Conservation (phyloP, 805 yeast species). For the Pichia pseudocactophila region DNA sequence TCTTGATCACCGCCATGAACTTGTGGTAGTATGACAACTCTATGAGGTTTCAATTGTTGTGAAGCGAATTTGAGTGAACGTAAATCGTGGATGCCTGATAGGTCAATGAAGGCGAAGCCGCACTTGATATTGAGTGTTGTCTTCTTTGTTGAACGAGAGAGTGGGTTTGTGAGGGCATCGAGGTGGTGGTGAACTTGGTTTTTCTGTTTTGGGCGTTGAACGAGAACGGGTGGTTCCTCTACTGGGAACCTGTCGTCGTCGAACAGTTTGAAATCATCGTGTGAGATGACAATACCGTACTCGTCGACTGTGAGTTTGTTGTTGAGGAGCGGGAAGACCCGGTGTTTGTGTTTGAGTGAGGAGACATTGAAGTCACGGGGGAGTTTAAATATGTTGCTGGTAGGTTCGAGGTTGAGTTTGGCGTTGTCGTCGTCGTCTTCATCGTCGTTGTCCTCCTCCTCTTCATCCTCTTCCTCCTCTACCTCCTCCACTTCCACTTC, state of each 20-base stretch:
- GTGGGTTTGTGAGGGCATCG: constrained; percentile 21
- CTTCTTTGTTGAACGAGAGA: constrained; percentile 8
- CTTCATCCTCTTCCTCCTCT: constrained; percentile 15
- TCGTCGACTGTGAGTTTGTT: constrained; percentile 65
- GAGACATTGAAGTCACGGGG: constrained; percentile 52
- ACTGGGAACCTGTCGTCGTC: constrained; percentile 34
- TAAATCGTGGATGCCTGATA: constrained; percentile 76
- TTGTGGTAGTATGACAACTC: constrained; percentile 42
- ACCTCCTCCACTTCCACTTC: constrained; percentile 26
- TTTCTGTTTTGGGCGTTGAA: constrained; percentile 13
- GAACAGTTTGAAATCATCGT: constrained; percentile 49
- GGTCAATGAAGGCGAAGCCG: constrained; percentile 66
- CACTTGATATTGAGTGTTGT: constrained; percentile 45
- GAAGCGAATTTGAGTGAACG: constrained; percentile 73
- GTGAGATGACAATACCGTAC: constrained; percentile 73
- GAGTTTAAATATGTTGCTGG: constrained; percentile 10
- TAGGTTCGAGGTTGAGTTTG: constrained; percentile 10
- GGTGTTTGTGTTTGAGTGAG: constrained; percentile 39
- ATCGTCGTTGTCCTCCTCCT: constrained; percentile 4
- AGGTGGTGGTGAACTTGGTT: constrained; percentile 15
- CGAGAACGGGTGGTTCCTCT: constrained; percentile 16
- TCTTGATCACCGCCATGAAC: constrained; percentile 17
- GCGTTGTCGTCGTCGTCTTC: constrained; percentile 9
- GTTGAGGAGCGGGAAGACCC: constrained; percentile 69
- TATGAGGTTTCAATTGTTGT: constrained; percentile 70